These are phyloP conservation scores for Epichloe hybrida DNA, from an alignment of 2,329 filamentous ascomycete genomes.

Conservation along the genomic window DNA sequence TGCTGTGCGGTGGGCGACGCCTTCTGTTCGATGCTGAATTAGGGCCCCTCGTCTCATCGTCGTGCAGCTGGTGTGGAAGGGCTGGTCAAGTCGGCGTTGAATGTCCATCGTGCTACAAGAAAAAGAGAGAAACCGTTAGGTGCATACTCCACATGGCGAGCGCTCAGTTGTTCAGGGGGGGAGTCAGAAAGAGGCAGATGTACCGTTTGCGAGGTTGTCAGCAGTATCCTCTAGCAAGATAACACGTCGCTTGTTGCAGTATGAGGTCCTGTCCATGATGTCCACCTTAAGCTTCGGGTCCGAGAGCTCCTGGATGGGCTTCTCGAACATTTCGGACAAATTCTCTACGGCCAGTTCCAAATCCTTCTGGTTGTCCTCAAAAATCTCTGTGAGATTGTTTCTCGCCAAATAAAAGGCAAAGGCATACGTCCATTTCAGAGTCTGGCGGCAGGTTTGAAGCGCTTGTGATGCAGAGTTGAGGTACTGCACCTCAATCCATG, in stretches of 20 bases:
- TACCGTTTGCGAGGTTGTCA: constrained; percentile 79
- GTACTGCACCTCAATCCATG: constrained; percentile 98
- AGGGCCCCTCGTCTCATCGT: constrained; percentile 1
- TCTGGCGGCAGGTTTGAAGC: constrained; percentile 93
- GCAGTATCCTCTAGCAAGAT: constrained; percentile 88
- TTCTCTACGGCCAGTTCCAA: constrained; percentile 94
- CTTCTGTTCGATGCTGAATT: not conserved
- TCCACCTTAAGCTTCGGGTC: constrained; percentile 88
- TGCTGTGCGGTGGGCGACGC: not conserved
- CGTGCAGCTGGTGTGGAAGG: not conserved
- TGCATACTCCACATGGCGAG: not conserved
- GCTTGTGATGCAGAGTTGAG: constrained; percentile 86
- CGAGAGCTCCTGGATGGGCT: constrained; percentile 75
- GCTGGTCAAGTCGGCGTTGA: constrained; percentile 12
- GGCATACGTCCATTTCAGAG: constrained; percentile 97
- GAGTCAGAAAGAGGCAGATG: not conserved
- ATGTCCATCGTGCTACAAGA: constrained; percentile 31
- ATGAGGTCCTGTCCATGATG: constrained; percentile 96
- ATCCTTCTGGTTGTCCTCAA: constrained; percentile 98
- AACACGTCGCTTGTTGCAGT: constrained; percentile 83
- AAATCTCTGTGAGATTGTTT: constrained; percentile 93
- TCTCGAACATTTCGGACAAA: constrained; percentile 98
- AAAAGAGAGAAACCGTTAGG: not conserved
- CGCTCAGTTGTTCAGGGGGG: not conserved
- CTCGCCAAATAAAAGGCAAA: constrained; percentile 95